Evolutionary conservation across 1,284 basidiomycete genomes (phyloP).

Genomic region (Paramarasmius palmivorus): DNA sequence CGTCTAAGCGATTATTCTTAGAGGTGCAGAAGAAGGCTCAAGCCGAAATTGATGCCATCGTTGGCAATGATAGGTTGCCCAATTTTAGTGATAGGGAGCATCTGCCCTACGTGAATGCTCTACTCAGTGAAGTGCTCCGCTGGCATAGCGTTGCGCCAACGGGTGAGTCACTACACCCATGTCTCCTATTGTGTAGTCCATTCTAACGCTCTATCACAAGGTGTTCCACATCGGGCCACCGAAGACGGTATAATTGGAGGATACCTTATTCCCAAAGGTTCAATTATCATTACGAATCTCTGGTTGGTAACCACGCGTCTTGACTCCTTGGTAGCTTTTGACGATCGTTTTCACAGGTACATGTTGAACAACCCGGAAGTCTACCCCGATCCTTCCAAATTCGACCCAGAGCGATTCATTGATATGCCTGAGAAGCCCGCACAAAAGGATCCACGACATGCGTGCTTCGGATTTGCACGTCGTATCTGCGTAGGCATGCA

Average conservation of each 20-base stretch:
- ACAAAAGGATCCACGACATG: constrained; percentile 15
- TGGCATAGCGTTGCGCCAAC: constrained; percentile 28
- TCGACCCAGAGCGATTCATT: constrained; percentile 18
- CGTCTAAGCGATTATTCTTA: background rate
- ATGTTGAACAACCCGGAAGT: constrained; percentile 17
- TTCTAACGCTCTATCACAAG: constrained; percentile 6
- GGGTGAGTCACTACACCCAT: constrained; percentile 8
- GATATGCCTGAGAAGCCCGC: constrained; percentile 9
- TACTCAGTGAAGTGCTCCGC: constrained; percentile 27
- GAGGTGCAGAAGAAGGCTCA: constrained; percentile 24
- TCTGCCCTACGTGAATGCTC: constrained; percentile 31
- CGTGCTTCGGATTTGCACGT: constrained; percentile 18
- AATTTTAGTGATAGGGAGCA: constrained; percentile 26
- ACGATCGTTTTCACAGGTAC: constrained; percentile 5
- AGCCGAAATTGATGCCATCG: constrained; percentile 25
- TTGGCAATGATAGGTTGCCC: constrained; percentile 28
- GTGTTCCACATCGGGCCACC: constrained; percentile 25
- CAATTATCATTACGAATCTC: constrained; percentile 26
- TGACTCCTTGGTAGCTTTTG: background rate
- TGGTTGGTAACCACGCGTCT: constrained; percentile 11
- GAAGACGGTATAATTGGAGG: constrained; percentile 25
- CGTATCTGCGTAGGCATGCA: constrained; percentile 18
- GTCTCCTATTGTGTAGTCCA: background rate
- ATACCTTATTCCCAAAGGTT: constrained; percentile 27
- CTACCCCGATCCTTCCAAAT: constrained; percentile 16